phyloP scores from a whole-genome alignment of 805 yeast genomes.

The Wickerhamiella vanderwaltii region DNA sequence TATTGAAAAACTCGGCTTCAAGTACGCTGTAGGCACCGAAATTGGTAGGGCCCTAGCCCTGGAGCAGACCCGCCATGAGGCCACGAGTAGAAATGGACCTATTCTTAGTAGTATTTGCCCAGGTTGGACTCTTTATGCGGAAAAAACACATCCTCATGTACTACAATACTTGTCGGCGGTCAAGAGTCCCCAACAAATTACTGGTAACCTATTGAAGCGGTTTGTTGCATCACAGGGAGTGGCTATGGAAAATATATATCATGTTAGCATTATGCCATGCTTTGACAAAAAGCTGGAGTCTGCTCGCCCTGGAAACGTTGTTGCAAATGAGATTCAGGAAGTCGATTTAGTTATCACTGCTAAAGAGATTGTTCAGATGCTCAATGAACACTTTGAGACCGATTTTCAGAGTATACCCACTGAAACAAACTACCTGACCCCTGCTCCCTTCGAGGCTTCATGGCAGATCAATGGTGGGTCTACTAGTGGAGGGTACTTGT shows the following conservation, averaged over 20 bases:
- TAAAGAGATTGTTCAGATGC: conserved; percentile 63
- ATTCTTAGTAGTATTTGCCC: conserved; percentile 72
- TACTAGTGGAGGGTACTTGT: conserved; percentile 81
- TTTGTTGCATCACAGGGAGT: conserved; percentile 2
- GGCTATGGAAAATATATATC: conserved; percentile 41
- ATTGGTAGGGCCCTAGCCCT: conserved; percentile 63
- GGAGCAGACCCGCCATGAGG: conserved; percentile 35
- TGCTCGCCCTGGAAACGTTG: conserved; percentile 58
- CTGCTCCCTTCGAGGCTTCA: neutral
- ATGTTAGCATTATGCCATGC: conserved; percentile 88
- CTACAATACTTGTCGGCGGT: conserved; percentile 57
- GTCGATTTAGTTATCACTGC: conserved; percentile 95
- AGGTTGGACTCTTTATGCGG: conserved; percentile 93
- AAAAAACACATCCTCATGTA: conserved; percentile 84
- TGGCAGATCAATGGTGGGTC: conserved; percentile 75
- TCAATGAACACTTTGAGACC: conserved; percentile 37
- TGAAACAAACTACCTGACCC: neutral
- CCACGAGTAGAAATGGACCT: conserved; percentile 32
- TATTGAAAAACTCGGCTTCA: conserved; percentile 49
- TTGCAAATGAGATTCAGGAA: conserved; percentile 34
- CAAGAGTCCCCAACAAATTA: conserved; percentile 87
- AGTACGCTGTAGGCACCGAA: conserved; percentile 71
- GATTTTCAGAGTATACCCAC: conserved; percentile 22
- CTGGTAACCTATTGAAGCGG: conserved; percentile 64
- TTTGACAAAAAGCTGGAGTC: conserved; percentile 95